Base-by-base conservation (phyloP, 1,284 basidiomycete species). In the Coniophora puteana region DNA sequence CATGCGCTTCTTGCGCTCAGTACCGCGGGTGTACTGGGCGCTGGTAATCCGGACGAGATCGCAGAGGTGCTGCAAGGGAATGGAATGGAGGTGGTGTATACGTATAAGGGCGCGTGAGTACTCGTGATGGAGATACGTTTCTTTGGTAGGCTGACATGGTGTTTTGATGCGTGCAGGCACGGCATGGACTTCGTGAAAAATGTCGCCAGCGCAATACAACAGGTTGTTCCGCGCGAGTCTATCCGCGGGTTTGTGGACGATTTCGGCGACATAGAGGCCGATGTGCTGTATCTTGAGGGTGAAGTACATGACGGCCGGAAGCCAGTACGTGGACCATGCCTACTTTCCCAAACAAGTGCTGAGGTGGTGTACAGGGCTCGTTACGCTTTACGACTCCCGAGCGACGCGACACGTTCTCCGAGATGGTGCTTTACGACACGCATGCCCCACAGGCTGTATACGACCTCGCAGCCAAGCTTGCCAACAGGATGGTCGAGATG, bases 191-290 rank as follows among this genome's bases (percentile, higher is more conserved):
- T 53, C 34, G 61, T 62, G 14, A 71, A 74, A 50, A 61, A 65
- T 22, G 63, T 73, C 7, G 54, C 61, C 3, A 49, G 52, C 4
- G 66, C 69, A 1, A 51, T 59, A 1, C 51, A 50, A n/a, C 59
- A 69, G 47, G 62, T 64, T 36, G 60, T 53, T 16, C 62, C 59
- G 6, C 57, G 56, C 30, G 42, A 56, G 30, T 44, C 41, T 4
- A 51, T 72, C 40, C 60, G 60, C 12, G 66, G 71, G 2, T 51
- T 69, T 18, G 48, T 55, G 27, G 68, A 74, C 21, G 69, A 72
- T 40, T 72, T 60, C 22, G 39, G 45, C 27, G n/a, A 50, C 13
- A 45, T 66, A 36, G 49, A 57, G 3, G 51, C 53, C 3, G 61
- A 65, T 3, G 65, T 73, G 28, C 53, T 73, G 18, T 35, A 66